Evolutionary conservation across 345 rosid species (phyloP).

Genomic region (Fremontodendron californicum): DNA sequence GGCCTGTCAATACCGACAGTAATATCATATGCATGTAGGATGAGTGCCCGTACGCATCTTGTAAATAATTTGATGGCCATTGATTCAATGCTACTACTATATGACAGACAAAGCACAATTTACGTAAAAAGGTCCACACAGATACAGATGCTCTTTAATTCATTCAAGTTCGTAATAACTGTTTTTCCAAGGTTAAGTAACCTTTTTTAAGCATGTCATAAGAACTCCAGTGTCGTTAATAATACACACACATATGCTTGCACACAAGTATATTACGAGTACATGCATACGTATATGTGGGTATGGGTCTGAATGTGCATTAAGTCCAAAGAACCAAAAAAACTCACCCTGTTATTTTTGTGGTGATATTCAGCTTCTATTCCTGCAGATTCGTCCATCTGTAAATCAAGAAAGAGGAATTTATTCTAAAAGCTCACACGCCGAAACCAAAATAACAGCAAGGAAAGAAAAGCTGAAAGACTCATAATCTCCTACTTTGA

Average conservation of each 20-base stretch:
- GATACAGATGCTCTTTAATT: background rate
- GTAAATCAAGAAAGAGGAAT: constrained; percentile 21
- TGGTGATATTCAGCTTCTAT: constrained; percentile 95
- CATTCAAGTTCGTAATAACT: background rate
- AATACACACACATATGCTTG: background rate
- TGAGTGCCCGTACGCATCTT: background rate
- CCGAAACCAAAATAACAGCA: background rate
- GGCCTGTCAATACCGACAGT: background rate
- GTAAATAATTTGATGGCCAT: background rate
- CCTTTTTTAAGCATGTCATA: background rate
- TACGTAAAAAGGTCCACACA: background rate
- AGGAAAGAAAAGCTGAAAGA: background rate
- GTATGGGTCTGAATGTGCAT: background rate
- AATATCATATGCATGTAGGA: background rate
- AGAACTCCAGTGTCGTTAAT: background rate
- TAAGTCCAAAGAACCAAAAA: background rate
- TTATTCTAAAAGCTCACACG: background rate
- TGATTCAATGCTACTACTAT: background rate
- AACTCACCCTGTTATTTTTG: constrained; percentile 72
- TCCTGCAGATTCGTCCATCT: constrained; percentile 96
- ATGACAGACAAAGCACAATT: background rate
- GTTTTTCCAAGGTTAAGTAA: background rate
- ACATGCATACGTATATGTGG: background rate
- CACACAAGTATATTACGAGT: background rate
- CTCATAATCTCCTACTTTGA: background rate